phyloP scores from a whole-genome alignment of 768 basidiomycete species.

The Trametes sanguinea region DNA sequence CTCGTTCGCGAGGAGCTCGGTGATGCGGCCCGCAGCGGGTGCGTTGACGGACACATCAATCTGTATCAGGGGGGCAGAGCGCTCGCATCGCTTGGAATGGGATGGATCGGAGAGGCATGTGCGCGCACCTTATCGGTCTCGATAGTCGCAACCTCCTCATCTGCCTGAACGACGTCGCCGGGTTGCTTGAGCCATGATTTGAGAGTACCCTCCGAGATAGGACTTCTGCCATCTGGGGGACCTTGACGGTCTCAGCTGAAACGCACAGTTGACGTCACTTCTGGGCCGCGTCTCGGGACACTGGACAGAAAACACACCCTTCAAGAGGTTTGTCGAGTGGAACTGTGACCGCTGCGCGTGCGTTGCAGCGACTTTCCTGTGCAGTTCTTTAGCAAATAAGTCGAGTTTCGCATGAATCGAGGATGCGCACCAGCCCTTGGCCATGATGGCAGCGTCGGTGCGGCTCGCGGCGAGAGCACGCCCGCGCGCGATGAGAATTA shows the following conservation, averaged over 20 bases:
- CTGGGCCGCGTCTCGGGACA: background rate
- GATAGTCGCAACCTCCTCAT: constrained; percentile 97
- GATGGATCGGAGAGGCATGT: background rate
- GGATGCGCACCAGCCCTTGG: constrained; percentile 49
- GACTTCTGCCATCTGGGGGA: constrained; percentile 98
- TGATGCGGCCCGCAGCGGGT: constrained; percentile 82
- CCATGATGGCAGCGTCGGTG: constrained; percentile 38
- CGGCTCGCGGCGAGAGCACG: constrained; percentile 46
- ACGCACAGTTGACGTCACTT: constrained; percentile 24
- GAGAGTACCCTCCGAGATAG: constrained; percentile 95
- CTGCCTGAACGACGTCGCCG: constrained; percentile 85
- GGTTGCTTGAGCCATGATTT: constrained; percentile 94
- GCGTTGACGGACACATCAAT: constrained; percentile 98
- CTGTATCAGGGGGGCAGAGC: constrained; percentile 41
- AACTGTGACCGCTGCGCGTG: constrained; percentile 60
- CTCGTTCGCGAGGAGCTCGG: constrained; percentile 83
- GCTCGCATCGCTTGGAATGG: background rate
- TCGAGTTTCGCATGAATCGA: background rate
- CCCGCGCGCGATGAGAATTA: constrained; percentile 64
- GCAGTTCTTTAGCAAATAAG: constrained; percentile 22
- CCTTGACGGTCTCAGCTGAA: constrained; percentile 87
- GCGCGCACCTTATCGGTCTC: constrained; percentile 93
- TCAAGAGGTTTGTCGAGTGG: constrained; percentile 67
- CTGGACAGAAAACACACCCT: constrained; percentile 50
- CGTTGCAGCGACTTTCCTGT: constrained; percentile 49